Percentiles rank a stretch among this genome's conserved stretches.
phyloP scores from a whole-genome alignment of 23 red algal species.

The Gracilaria domingensis region DNA sequence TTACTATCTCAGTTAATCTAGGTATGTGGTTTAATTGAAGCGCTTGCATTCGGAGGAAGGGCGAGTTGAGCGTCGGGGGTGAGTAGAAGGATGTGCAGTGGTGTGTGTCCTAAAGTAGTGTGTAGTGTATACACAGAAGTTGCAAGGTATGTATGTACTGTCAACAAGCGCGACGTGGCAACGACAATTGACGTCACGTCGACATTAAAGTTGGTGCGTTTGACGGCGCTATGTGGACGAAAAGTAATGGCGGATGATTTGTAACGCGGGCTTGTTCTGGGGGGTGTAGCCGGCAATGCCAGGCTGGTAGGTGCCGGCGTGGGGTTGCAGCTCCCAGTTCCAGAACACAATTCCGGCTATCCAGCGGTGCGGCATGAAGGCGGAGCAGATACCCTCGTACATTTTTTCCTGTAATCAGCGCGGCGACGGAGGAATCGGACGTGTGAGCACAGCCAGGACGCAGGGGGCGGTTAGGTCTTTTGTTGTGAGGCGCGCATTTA shows the following conservation, averaged over 20 bases:
- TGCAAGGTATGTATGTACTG: background rate
- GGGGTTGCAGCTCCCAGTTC: slow-evolving; percentile 51
- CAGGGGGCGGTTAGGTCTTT: too few species aligned
- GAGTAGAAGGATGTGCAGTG: too few species aligned
- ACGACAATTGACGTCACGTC: too few species aligned
- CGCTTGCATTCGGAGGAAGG: too few species aligned
- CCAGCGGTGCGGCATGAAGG: slow-evolving; percentile 21
- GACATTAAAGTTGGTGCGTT: background rate
- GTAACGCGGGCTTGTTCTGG: slow-evolving; percentile 57
- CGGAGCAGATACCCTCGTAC: slow-evolving; percentile 52
- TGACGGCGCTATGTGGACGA: background rate
- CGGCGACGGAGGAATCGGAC: too few species aligned
- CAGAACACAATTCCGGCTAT: slow-evolving; percentile 35
- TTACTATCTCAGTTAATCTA: too few species aligned
- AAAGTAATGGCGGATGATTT: slow-evolving; percentile 43
- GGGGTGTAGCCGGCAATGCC: slow-evolving; percentile 45
- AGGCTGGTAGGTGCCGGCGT: slow-evolving; percentile 29
- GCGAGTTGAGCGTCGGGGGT: too few species aligned
- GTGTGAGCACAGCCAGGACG: too few species aligned
- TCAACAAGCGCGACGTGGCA: background rate
- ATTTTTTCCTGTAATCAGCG: slow-evolving; percentile 33
- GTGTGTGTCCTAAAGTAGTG: too few species aligned
- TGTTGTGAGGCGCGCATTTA: background rate
- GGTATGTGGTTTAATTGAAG: too few species aligned
- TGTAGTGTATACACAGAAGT: background rate